Base-by-base conservation (phyloP, 2,329 filamentous ascomycete species). In the Phyllosticta capitalensis region DNA sequence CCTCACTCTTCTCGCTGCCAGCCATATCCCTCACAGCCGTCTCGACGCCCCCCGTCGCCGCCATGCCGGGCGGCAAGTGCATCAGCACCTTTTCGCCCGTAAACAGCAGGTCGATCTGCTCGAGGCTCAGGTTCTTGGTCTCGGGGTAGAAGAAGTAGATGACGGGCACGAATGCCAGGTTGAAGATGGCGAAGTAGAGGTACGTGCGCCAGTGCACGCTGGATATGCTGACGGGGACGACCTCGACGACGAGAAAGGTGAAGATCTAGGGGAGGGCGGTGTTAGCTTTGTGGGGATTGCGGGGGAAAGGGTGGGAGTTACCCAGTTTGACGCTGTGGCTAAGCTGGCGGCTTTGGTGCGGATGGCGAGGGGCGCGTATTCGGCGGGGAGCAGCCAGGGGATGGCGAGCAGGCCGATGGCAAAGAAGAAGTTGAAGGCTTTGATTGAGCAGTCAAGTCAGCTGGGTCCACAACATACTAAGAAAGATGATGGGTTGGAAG, bases 71-170 rank as follows among this genome's bases (percentile, higher is more conserved):
- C 24, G 61, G 60, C 45, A 61, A 54, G 56, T 57, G 63, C 38
- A 51, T 58, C 53, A 58, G 53, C 58, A 62, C 61, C 55, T 58
- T 60, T 51, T 63, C 17, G 58, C 64, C 72, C 64, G 72, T 72
- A 59, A 81, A 81, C 64, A 81, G 71, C 22, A 74, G 69, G 63
- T 81, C 79, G 33, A 82, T 79, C 61, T 82, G 78, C 63, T 82
- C 80, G 0, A 82, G 71, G 1, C 69, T 72, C 9, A 80, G 67
- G 49, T 77, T 76, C 22, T 70, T 72, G 0, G 81, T 83, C 65
- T 84, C 82, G 0, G 81, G 81, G 54, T 79, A 81, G 64, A 78
- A 74, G 59, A 76, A 72, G 65, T 76, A 78, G 1, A 77, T 67
- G 5, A 76, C 65, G 0, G 76, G 76, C 1, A 78, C 67, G 54